Base-by-base conservation (phyloP, 257 asterid genomes). In the Nicotiana paniculata region DNA sequence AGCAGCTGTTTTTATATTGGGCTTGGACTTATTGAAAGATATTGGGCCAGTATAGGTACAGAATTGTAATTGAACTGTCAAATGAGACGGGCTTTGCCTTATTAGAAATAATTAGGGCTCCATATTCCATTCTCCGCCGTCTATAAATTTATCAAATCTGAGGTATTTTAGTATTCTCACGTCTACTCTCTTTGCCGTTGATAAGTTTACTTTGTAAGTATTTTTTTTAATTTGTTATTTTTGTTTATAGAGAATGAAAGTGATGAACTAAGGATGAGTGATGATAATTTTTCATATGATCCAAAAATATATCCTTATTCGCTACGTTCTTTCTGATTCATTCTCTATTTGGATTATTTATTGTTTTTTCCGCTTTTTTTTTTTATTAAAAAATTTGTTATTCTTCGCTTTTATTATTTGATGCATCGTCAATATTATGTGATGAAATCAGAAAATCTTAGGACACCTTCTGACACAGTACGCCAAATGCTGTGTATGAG, bases 311-410 rank as follows among this genome's bases (percentile, higher is more conserved):
- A 70, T 35, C 82, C 69, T 55, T 70, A 39, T 70, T 86, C 80
- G 89, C 89, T 86, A 86, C 89, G 89, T 86, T 83, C 89, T 86
- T 86, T 86, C 89, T 86, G 89, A 86, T 83, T 86, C 89, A 67
- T 81, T 70, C 80, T 83, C 24, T 63, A 9, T 46, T 1, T 1
- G 5, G 6, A 16, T 26, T 35, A 8, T 7, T 10, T 9, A 33
- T 15, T 1, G 3, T 6, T 33, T n/a, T 48, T 51, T 32, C 2
- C 9, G 18, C 11, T n/a, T 26, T 9, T 4, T 13, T 67, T 1
- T 35, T 16, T 15, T 1, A 18, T 67, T 53, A 17, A 10, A 5
- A 1, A 21, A 1, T n/a, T n/a, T 67, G 16, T 16, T 81, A 17
- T 17, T 24, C 62, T 63, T 16, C 0, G 8, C 1, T 77, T 83